Evolutionary conservation across 2,329 filamentous ascomycete species (phyloP), one percentile per base, ranked within the genome.

Genomic region (Sclerotinia glacialis): DNA sequence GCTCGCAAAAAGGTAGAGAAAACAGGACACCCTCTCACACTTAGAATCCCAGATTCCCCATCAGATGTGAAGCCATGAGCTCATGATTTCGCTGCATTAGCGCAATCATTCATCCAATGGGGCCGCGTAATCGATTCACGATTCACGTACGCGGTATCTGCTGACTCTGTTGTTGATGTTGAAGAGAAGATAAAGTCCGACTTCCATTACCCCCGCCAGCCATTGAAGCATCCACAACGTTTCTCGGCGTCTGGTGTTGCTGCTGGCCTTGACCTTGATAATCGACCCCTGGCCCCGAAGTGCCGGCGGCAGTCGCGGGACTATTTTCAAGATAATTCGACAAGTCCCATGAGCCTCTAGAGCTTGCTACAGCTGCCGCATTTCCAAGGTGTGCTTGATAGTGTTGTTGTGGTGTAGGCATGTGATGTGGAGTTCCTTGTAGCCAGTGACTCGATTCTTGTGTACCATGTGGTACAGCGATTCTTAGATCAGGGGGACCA

Each of bases 341-440:
- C 67, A 77, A 74, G 65, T 77, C 76, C 75, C 75, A 77, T 54
- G 74, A 71, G 66, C 67, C 58, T 61, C 75, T 72, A 65, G 56
- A 65, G 62, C 68, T 70, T 50, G 68, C 56, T 49, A 49, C 56
- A n/a, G 56, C 42, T 49, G 56, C 56, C 31, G 23, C 47, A 49
- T 66, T 69, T 11, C 69, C 67, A 49, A 72, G 60, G 46, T 67
- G 67, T 49, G 71, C 68, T 53, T 72, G 71, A 59, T 72, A 72
- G n/a, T 69, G 67, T 56, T 72, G 71, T 46, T 69, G 64, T 11
- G 50, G 62, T 65, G 72, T 69, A 37, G 52, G 62, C 73, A 74
- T 72, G 69, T 75, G 74, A 70, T 75, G 73, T 46, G 68, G 66
- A 6, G 56, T 62, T 65, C 67, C 69, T 46, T 64, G 62, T 54